Percentiles rank a stretch among this genome's conserved stretches.
These are phyloP conservation scores for Hirsutella thompsonii DNA, from an alignment of 2,329 filamentous ascomycete species.

Conservation along the genomic window DNA sequence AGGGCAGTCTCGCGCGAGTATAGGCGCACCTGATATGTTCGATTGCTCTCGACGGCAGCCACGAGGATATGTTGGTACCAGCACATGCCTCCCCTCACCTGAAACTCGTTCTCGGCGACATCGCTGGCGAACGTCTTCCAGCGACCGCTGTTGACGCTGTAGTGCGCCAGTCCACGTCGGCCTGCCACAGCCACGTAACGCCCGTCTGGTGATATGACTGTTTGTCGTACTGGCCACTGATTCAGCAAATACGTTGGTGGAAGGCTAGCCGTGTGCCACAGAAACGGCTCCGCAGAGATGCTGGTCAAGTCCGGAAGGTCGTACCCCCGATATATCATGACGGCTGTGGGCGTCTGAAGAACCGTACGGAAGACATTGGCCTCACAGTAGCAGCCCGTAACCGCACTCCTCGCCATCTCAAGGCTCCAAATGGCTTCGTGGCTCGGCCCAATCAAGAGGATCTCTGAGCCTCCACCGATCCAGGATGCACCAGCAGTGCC, in stretches of 20 bases:
- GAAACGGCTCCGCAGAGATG: conserved; percentile 78
- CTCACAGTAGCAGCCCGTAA: conserved; percentile 81
- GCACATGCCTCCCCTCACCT: conserved; percentile 91
- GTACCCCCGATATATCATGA: conserved; percentile 90
- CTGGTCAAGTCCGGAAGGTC: conserved; percentile 82
- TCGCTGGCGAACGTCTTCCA: conserved; percentile 91
- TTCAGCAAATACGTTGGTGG: conserved; percentile 74
- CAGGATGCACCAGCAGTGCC: conserved; percentile 69
- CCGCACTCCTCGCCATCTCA: conserved; percentile 89
- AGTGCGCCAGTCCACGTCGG: conserved; percentile 80
- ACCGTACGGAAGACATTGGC: conserved; percentile 84
- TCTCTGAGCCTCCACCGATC: conserved; percentile 78
- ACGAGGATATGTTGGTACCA: conserved; percentile 96
- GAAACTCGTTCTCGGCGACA: conserved; percentile 76
- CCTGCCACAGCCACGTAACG: conserved; percentile 96
- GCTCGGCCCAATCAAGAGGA: conserved; percentile 58
- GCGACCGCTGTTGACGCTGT: conserved; percentile 83
- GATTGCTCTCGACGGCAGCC: conserved; percentile 77
- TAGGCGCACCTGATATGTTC: conserved; percentile 74
- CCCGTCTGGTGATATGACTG: conserved; percentile 81
- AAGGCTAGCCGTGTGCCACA: conserved; percentile 91
- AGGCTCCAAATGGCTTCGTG: conserved; percentile 76
- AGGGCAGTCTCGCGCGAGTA: conserved; percentile 80
- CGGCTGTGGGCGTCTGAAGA: conserved; percentile 73
- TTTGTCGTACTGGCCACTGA: conserved; percentile 85